Conservation (phyloP, 2,329 filamentous ascomycete genomes). For the Botrytis sinoallii region DNA sequence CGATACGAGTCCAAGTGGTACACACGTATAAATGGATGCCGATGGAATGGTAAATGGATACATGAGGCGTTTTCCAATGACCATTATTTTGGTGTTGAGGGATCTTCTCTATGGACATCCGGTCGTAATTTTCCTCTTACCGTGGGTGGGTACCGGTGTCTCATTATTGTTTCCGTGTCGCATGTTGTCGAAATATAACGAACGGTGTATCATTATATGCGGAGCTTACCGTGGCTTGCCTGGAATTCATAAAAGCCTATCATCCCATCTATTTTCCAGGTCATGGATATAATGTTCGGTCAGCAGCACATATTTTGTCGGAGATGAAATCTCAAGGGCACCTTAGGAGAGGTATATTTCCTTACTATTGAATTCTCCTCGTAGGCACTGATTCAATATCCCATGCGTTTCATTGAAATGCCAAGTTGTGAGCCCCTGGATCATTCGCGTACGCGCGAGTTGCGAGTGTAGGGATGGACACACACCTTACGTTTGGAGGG, state of each 20-base stretch:
- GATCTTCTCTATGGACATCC: neutral
- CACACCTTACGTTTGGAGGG: neutral
- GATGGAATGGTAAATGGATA: constrained; percentile 12
- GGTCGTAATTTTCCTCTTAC: neutral
- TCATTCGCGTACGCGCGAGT: neutral
- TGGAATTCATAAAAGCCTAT: neutral
- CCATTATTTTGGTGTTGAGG: neutral
- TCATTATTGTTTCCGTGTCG: constrained; percentile 11
- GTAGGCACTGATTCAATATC: neutral
- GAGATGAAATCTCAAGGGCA: neutral
- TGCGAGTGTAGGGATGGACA: neutral
- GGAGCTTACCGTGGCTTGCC: constrained; percentile 5
- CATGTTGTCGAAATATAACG: constrained; percentile 10
- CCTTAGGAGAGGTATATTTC: neutral
- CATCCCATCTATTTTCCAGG: neutral
- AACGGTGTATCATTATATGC: neutral
- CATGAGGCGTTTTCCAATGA: neutral
- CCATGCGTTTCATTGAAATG: neutral
- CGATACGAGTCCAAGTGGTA: constrained; percentile 11
- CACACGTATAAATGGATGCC: constrained; percentile 7
- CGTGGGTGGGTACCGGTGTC: neutral
- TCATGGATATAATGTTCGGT: neutral
- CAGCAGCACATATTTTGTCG: constrained; percentile 1
- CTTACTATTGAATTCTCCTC: neutral
- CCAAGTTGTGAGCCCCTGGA: neutral